Conservation (phyloP, 164 flowering plant species). For the Liquidambar formosana region DNA sequence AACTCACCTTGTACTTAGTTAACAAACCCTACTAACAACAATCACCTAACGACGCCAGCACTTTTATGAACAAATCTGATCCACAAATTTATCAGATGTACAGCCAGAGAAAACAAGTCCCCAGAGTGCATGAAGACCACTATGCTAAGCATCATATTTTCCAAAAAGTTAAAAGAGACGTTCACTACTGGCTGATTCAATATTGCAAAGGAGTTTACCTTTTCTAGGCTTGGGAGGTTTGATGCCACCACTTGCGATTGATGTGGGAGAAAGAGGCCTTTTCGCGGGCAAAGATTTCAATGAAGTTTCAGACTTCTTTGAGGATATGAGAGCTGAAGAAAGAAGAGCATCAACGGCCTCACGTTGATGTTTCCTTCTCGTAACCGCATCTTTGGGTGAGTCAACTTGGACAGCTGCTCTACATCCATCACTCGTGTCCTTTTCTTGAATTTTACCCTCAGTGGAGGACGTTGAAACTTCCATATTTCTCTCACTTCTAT, state of each 20-base stretch:
- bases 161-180: background rate
- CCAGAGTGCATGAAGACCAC: background rate
- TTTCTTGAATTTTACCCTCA: constrained; percentile 19
- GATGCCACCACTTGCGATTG: constrained; percentile 22
- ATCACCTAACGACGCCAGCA: background rate
- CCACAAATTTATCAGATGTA: background rate
- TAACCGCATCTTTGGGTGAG: constrained; percentile 30
- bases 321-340: constrained; percentile 69
- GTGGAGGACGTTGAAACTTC: constrained; percentile 21
- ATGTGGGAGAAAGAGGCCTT: constrained; percentile 39
- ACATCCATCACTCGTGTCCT: constrained; percentile 17
- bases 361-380: constrained; percentile 69
- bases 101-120: background rate
- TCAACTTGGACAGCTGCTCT: constrained; percentile 21
- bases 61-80: background rate
- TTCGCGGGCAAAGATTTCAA: constrained; percentile 31
- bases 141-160: background rate
- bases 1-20: too few relatives aligned
- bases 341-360: constrained; percentile 90
- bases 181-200: background rate
- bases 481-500: constrained; percentile 17
- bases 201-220: constrained; percentile 28
- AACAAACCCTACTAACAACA: background rate
- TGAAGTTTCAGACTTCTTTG: constrained; percentile 59
- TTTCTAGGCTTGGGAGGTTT: constrained; percentile 47